Evolutionary conservation across 129 eudicot genomes (phyloP), one percentile per base, ranked within the genome.

Genomic region (Pseudognaphalium luteoalbum): DNA sequence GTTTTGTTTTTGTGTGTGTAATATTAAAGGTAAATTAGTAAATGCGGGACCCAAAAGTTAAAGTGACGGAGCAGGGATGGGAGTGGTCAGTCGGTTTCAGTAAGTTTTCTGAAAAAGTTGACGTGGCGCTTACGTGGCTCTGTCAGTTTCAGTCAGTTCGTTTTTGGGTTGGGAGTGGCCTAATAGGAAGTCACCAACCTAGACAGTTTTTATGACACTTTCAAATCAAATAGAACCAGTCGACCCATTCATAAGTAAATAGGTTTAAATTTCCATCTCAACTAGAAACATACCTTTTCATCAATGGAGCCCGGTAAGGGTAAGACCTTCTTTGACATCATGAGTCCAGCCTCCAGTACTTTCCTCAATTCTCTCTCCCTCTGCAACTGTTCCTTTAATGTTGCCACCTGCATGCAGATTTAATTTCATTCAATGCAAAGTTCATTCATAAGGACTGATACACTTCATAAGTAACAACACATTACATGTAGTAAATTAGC

Each of bases 291-390:
- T 56, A 89, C 99, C 96, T 80, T 87, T 73, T 86, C 92, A 85
- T 83, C 93, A 63, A 84, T 74, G 83, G 82, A 54, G 51, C 85
- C 71, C 11, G 90, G 77, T 70, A 71, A 3, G 39, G 88, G 74
- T 66, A 66, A 66, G 52, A 75, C 64, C 42, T 81, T 78, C 70
- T 85, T 85, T 70, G 89, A 65, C 77, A 81, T 76, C 72, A 56
- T 63, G 34, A 85, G 78, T 75, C 88, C 92, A 32, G 82, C 89
- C 82, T 95, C 97, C 59, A 95, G 87, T 73, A 78, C 78, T 67
- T 78, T 75, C 71, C 88, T 82, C 85, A 95, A 44, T 42, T 95
- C 91, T 78, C 75, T 89, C 83, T 95, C 96, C 83, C 83, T 88
- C 35, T 87, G 84, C 78, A 91, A 76, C 75, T 86, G 86, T 78